Evolutionary conservation across 768 basidiomycete genomes (phyloP), one percentile per base, ranked within the genome.

Genomic region (Russula ochroleuca): DNA sequence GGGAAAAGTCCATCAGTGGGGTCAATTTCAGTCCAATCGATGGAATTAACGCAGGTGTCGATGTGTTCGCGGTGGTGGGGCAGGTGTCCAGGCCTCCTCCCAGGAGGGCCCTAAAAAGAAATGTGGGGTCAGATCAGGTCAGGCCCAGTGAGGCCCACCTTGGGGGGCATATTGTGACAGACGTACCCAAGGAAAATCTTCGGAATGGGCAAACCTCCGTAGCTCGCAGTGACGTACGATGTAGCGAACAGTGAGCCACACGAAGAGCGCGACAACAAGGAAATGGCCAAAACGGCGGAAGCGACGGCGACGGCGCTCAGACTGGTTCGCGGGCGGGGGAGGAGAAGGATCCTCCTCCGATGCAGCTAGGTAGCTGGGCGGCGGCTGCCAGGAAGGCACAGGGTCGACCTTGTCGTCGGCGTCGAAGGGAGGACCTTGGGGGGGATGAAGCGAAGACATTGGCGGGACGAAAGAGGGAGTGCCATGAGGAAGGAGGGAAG

Each of bases 21-120:
- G 3, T 51, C 48, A 19, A 49, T 3, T 19, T 35, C 54, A n/a
- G 35, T 38, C 64, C 64, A 65, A 40, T 61, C 48, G 23, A 10
- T 6, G 5, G 59, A 14, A 11, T 61, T 54, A 28, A 65, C 59
- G 23, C 64, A 65, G 9, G 5, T 10, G 40, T 65, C 48, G 49
- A 65, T 51, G 19, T 3, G 21, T 23, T 45, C 53, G 53, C 40
- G 63, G 47, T 3, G 47, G 3, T n/a, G 25, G 28, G 28, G 28
- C 28, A 28, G 28, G 28, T 28, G 28, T 28, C 0, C 19, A 4
- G 25, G 25, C 56, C n/a, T 35, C 35, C 35, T 35, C 3, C 11
- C 11, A 23, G 21, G 21, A 38, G 28, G 11, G 13, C 21, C 54
- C 61, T 56, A 50, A 17, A 15, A n/a, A 53, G 19, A 19, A 19